A percentile compares a stretch with the other conserved stretches of the same genome.
Evolutionary conservation across 2,329 filamentous ascomycete genomes (phyloP).

Genomic region (Cladophialophora chaetospira): DNA sequence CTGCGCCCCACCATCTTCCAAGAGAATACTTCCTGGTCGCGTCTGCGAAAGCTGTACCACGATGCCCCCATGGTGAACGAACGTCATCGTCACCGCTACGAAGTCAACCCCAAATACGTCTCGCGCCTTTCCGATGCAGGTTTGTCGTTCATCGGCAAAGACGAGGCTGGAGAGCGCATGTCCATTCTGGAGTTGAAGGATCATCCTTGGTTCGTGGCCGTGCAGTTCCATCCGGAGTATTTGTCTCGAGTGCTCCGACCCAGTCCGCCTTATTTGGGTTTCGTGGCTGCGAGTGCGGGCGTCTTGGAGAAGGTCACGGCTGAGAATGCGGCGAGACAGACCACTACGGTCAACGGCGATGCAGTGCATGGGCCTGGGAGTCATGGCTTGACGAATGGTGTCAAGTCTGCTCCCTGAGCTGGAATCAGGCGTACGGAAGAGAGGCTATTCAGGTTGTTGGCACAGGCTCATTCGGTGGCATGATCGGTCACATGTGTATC

Average conservation of each 20-base stretch:
- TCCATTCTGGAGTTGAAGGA: slow-evolving; percentile 80
- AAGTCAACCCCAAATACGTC: slow-evolving; percentile 81
- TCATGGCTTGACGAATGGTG: slow-evolving; percentile 19
- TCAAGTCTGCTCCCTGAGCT: slow-evolving; percentile 1
- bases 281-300: slow-evolving; percentile 76
- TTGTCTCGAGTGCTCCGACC: slow-evolving; percentile 73
- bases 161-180: slow-evolving; percentile 76
- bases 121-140: slow-evolving; percentile 68
- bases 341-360: not conserved
- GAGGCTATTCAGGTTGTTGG: no score
- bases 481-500: no score
- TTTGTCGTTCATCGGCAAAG: slow-evolving; percentile 75
- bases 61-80: slow-evolving; percentile 59
- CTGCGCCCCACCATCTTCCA: slow-evolving; percentile 75
- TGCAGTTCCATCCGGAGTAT: slow-evolving; percentile 91
- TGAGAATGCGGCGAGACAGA: slow-evolving; percentile 1
- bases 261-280: slow-evolving; percentile 76
- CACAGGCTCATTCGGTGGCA: no score
- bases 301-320: slow-evolving; percentile 55
- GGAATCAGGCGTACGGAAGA: not conserved
- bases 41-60: slow-evolving; percentile 71
- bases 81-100: slow-evolving; percentile 85
- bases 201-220: slow-evolving; percentile 81
- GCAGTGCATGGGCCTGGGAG: not conserved
- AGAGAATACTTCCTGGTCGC: slow-evolving; percentile 72